phyloP scores from a whole-genome alignment of 129 eudicot species.

The Deinandra increscens region DNA sequence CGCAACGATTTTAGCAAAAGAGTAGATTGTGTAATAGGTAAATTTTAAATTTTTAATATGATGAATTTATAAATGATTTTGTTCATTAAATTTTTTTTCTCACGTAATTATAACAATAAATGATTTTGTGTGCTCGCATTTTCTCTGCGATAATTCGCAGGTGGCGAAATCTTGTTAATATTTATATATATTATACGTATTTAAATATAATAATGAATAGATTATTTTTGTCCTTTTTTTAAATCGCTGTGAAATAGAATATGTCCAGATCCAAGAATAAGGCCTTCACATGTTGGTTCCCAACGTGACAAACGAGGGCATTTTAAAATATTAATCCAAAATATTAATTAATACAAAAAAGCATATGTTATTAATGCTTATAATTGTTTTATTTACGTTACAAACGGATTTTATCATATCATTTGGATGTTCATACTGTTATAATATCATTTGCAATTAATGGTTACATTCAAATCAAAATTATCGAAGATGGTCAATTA shows the following conservation, averaged over 20 bases:
- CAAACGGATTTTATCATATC: background rate
- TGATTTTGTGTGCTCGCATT: no score
- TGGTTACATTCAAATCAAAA: background rate
- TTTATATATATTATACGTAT: no score
- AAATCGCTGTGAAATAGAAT: background rate
- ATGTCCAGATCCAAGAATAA: constrained; percentile 6
- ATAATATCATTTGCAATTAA: background rate
- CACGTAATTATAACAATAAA: no score
- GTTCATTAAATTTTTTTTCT: no score
- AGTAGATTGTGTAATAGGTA: no score
- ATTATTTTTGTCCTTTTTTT: no score
- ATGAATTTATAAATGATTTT: no score
- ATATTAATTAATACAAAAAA: background rate
- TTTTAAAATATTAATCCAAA: background rate
- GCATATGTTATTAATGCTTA: background rate
- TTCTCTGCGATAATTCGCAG: no score
- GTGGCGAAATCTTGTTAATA: no score
- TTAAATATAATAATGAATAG: no score
- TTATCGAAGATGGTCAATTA: background rate
- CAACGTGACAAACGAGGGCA: constrained; percentile 18
- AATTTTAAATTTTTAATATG: no score
- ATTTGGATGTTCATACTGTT: background rate
- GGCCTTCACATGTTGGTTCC: background rate
- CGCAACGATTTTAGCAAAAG: no score
- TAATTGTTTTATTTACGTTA: constrained; percentile 1